Conservation (phyloP, 179 eudicot genomes). For the Gypsophila paniculata region DNA sequence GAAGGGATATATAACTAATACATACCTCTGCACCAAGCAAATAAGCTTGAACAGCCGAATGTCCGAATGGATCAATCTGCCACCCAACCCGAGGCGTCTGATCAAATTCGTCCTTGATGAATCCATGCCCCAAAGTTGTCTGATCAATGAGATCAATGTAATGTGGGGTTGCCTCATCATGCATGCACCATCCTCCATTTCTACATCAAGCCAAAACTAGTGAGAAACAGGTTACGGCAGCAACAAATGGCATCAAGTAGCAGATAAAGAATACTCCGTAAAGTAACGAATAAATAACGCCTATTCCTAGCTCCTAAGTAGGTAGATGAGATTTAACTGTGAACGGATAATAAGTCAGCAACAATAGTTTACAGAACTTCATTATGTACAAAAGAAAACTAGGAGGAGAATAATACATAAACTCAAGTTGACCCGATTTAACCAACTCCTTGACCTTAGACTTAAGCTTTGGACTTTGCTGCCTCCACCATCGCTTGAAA, state of each 20-base stretch:
- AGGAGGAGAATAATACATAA: conserved; percentile 46
- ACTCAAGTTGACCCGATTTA: conserved; percentile 81
- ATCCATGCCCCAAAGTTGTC: conserved; percentile 82
- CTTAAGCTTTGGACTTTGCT: conserved; percentile 60
- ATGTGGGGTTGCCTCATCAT: conserved; percentile 92
- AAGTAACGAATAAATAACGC: too few relatives aligned
- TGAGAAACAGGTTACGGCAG: too few relatives aligned
- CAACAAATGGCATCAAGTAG: too few relatives aligned
- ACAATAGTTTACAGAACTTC: not conserved
- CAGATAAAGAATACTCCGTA: too few relatives aligned
- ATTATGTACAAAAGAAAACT: not conserved
- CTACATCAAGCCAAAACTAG: conserved; percentile 16
- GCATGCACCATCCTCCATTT: conserved; percentile 98
- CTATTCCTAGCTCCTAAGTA: too few relatives aligned
- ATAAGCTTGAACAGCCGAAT: conserved; percentile 98
- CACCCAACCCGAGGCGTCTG: conserved; percentile 84
- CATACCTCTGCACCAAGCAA: conserved; percentile 96
- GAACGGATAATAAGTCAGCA: too few relatives aligned
- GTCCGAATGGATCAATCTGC: conserved; percentile 98
- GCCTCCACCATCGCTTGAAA: conserved; percentile 95
- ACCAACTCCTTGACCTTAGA: conserved; percentile 73
- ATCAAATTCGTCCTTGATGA: conserved; percentile 60
- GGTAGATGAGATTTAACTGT: too few relatives aligned
- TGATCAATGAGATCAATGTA: conserved; percentile 93
- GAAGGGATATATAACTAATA: not conserved